Evolutionary conservation across 2,329 filamentous ascomycete genomes (phyloP), one percentile per base, ranked within the genome.

Genomic region (Calonectria henricotiae): DNA sequence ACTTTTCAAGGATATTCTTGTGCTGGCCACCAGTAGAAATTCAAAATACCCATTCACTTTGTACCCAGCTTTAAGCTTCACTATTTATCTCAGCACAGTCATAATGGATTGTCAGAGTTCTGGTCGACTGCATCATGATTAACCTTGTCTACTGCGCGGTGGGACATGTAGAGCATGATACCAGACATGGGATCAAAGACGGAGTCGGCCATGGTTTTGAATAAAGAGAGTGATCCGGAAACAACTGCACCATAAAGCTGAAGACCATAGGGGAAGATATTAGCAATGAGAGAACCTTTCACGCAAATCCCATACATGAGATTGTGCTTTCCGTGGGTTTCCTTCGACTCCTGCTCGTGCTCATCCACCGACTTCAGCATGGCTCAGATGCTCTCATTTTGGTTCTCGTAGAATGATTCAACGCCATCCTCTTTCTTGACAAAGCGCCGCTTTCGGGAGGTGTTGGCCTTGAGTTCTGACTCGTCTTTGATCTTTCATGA

Each of bases 151-250:
- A 61, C 55, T 1, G 55, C 62, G 46, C 62, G 62, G 30, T 65
- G 62, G 3, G 46, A 65, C 46, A 65, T 51, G 35, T 65, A 65
- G 5, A 65, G 46, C 62, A 65, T 65, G n/a, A 55, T 43, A 30
- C 62, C 62, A 8, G 62, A 65, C 17, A 65, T 41, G 20, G 62
- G 62, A 32, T 54, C 62, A n/a, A 65, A 65, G 25, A 65, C 46
- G 4, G 44, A 65, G 35, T 65, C 62, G 35, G 46, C 62, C 46
- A 65, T 65, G 15, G 62, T 65, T 13, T 46, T 65, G 20, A 65
- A 65, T 9, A 65, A 25, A 5, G 62, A 65, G 2, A 65, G 62
- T 2, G 62, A 65, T 20, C 64, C 51, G 17, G 55, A 61, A 44
- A 37, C 25, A 5, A 61, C 20, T 1, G 55, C 55, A 23, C 55